A percentile compares a stretch with the other conserved stretches of the same genome.
phyloP scores from a whole-genome alignment of 768 basidiomycete genomes.

The Chalciporus chontae region DNA sequence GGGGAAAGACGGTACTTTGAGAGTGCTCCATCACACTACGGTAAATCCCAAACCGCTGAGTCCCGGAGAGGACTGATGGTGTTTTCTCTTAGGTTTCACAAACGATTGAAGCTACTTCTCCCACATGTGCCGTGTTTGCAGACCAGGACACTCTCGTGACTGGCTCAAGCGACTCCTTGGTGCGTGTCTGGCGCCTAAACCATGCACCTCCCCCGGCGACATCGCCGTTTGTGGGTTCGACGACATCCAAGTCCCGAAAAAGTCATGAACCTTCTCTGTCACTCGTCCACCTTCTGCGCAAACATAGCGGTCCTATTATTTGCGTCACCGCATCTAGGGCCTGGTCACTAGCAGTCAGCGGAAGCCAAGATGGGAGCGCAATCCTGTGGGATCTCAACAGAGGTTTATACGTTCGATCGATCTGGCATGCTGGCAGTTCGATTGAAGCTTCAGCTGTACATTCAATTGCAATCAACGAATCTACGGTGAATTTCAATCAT shows the following conservation, averaged over 20 bases:
- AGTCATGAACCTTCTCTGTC: constrained; percentile 29
- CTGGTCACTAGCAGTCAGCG: constrained; percentile 84
- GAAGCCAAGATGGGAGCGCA: constrained; percentile 82
- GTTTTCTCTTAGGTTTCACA: constrained; percentile 54
- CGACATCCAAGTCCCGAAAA: constrained; percentile 13
- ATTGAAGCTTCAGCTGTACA: constrained; percentile 46
- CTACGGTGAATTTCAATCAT: constrained; percentile 56
- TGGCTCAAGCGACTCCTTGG: constrained; percentile 73
- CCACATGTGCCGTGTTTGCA: constrained; percentile 75
- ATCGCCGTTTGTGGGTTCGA: constrained; percentile 22
- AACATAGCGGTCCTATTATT: constrained; percentile 66
- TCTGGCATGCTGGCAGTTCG: constrained; percentile 54
- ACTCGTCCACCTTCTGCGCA: constrained; percentile 74
- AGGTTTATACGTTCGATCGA: constrained; percentile 74
- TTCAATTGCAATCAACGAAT: constrained; percentile 78
- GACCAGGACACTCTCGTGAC: constrained; percentile 73
- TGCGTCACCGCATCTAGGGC: constrained; percentile 70
- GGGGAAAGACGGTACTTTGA: constrained; percentile 55
- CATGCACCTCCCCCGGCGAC: constrained; percentile 24
- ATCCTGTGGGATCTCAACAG: constrained; percentile 89
- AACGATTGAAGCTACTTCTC: constrained; percentile 69
- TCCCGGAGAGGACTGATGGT: background rate
- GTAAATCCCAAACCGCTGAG: constrained; percentile 30
- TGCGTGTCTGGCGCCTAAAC: constrained; percentile 76
- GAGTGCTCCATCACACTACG: constrained; percentile 60